Evolutionary conservation across 2,329 filamentous ascomycete genomes (phyloP).

Genomic region (Penicillium sclerotigenum): DNA sequence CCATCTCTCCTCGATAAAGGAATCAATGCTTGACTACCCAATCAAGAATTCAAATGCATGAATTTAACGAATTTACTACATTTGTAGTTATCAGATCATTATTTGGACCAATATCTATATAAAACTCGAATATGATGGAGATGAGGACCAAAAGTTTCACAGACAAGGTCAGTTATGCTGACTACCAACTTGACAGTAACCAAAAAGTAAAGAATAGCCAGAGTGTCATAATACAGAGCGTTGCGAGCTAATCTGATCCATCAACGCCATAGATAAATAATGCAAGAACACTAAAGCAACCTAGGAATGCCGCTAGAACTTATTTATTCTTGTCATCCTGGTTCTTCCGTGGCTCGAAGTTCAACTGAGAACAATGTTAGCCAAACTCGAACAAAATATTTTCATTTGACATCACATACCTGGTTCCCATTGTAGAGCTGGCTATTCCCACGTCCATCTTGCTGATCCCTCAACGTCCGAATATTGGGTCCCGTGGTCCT

Average conservation of each 20-base stretch:
- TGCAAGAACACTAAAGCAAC: neutral
- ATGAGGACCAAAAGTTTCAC: neutral
- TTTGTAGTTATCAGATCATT: neutral
- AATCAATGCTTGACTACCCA: conserved; percentile 10
- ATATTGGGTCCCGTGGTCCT: conserved; percentile 39
- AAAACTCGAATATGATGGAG: neutral
- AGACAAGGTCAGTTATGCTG: neutral
- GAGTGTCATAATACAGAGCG: neutral
- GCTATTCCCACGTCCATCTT: conserved; percentile 55
- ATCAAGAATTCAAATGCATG: conserved; percentile 9
- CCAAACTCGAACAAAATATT: neutral
- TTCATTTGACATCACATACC: conserved; percentile 49
- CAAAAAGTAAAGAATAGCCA: neutral
- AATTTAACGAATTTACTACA: neutral
- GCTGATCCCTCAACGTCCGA: conserved; percentile 54
- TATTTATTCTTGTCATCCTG: conserved; percentile 50
- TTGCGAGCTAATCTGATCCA: neutral
- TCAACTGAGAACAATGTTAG: conserved; percentile 49
- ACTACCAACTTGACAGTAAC: neutral
- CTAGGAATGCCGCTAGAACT: neutral
- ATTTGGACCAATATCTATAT: neutral
- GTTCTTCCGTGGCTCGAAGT: conserved; percentile 65
- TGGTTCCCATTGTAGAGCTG: conserved; percentile 92
- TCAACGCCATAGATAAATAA: conserved; percentile 5
- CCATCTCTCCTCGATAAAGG: conserved; percentile 22